These are phyloP conservation scores for Ogataea nakhonphanomensis DNA, from an alignment of 805 yeast genomes.

Conservation along the genomic window DNA sequence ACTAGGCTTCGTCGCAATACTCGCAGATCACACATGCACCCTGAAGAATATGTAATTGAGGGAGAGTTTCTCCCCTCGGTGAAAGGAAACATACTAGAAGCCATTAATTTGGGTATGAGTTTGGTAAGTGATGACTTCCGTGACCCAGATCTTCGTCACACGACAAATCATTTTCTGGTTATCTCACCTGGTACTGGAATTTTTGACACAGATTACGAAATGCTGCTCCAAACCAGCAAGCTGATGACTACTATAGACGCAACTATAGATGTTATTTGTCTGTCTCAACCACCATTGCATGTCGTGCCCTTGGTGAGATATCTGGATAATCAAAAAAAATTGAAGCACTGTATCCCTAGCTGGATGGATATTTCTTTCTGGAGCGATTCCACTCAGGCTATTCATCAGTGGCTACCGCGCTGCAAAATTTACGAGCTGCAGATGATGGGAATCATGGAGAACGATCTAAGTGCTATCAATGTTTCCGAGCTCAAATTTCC, in stretches of 20 bases:
- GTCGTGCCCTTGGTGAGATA: constrained; percentile 85
- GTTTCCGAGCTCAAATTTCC: constrained; percentile 52
- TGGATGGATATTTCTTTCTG: constrained; percentile 96
- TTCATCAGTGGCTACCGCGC: constrained; percentile 81
- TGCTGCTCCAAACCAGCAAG: constrained; percentile 70
- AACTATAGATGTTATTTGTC: constrained; percentile 83
- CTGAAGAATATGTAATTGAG: constrained; percentile 39
- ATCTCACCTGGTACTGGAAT: constrained; percentile 92
- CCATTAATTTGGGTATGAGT: constrained; percentile 79
- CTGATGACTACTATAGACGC: constrained; percentile 75
- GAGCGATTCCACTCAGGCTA: constrained; percentile 50
- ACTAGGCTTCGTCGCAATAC: constrained; percentile 48
- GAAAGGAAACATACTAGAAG: constrained; percentile 86
- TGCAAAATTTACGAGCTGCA: constrained; percentile 93
- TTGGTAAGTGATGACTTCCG: constrained; percentile 72
- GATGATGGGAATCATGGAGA: constrained; percentile 98
- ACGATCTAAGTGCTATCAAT: constrained; percentile 68
- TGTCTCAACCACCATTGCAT: constrained; percentile 89
- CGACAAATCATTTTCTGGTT: constrained; percentile 84
- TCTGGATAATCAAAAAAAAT: constrained; percentile 44
- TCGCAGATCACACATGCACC: constrained; percentile 32
- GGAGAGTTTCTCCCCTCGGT: constrained; percentile 80
- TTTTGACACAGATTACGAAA: constrained; percentile 83
- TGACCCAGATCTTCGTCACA: constrained; percentile 83
- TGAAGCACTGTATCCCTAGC: constrained; percentile 80